Percentiles rank a stretch among this genome's conserved stretches.
phyloP scores from a whole-genome alignment of 352 stramenopile genomes.

The Phytophthora cactorum region DNA sequence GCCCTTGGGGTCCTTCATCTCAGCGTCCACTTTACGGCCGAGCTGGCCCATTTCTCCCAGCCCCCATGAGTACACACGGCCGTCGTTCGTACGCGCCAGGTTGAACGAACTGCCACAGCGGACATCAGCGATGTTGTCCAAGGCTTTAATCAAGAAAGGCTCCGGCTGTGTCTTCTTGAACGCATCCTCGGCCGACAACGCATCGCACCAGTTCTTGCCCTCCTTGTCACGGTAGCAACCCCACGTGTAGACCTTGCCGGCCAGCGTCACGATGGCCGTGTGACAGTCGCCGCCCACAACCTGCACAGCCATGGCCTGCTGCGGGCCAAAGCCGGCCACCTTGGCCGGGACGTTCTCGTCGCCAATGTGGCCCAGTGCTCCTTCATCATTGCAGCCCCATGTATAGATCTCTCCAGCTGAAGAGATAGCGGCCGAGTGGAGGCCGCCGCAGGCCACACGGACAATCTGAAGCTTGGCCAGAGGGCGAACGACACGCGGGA shows the following conservation, averaged over 20 bases:
- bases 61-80: slow-evolving; percentile 92
- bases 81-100: slow-evolving; percentile 86
- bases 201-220: slow-evolving; percentile 92
- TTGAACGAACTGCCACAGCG: slow-evolving; percentile 88
- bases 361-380: slow-evolving; percentile 86
- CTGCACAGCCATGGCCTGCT: slow-evolving; percentile 51
- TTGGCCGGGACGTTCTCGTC: slow-evolving; percentile 80
- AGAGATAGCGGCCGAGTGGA: slow-evolving; percentile 92
- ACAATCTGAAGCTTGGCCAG: slow-evolving; percentile 56
- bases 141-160: slow-evolving; percentile 64
- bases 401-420: slow-evolving; percentile 91
- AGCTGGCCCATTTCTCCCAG: slow-evolving; percentile 92
- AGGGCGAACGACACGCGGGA: slow-evolving; percentile 56
- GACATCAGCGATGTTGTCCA: slow-evolving; percentile 80
- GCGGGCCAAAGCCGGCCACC: slow-evolving; percentile 64
- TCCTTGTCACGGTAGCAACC: slow-evolving; percentile 98
- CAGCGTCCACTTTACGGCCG: slow-evolving; percentile 56
- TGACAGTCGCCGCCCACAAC: slow-evolving; percentile 95
- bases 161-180: slow-evolving; percentile 85
- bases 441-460: slow-evolving; percentile 88
- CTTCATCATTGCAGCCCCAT: slow-evolving; percentile 95
- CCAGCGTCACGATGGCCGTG: slow-evolving; percentile 87
- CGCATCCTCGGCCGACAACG: slow-evolving; percentile 56
- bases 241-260: slow-evolving; percentile 94
- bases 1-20: slow-evolving; percentile 74